Conservation (phyloP, 2,329 filamentous ascomycete genomes). For the Didymella lethalis region DNA sequence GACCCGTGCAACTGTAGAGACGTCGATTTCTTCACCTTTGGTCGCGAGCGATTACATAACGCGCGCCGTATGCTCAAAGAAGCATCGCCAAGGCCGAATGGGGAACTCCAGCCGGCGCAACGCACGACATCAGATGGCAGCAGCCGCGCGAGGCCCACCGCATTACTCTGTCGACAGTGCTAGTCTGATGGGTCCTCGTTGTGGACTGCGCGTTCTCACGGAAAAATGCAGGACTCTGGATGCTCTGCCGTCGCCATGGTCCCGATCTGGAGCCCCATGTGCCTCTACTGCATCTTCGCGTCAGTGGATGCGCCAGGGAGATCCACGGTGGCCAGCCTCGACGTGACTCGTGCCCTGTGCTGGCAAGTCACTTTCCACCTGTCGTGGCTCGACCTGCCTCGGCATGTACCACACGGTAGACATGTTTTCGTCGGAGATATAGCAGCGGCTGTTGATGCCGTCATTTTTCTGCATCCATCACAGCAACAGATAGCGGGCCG, state of each 20-base stretch:
- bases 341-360: neutral
- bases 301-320: neutral
- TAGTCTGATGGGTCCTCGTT: conserved; percentile 6
- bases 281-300: neutral
- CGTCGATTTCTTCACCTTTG: conserved; percentile 4
- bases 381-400: conserved; percentile 1
- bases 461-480: neutral
- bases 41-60: conserved; percentile 16
- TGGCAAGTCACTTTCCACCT: conserved; percentile 3
- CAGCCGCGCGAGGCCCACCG: conserved; percentile 14
- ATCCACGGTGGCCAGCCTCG: conserved; percentile 8
- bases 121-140: conserved; percentile 11
- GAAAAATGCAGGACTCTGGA: conserved; percentile 1
- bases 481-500: conserved; percentile 9
- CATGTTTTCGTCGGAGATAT: neutral
- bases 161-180: neutral
- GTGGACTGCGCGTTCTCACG: neutral
- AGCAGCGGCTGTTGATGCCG: conserved; percentile 2
- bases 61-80: neutral
- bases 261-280: conserved; percentile 12
- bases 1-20: neutral
- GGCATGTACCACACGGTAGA: neutral
- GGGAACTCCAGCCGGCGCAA: conserved; percentile 7
- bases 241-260: neutral
- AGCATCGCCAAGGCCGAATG: conserved; percentile 1